Conservation (phyloP, 345 rosid genomes). For the Psidium friedrichsthalianum region DNA sequence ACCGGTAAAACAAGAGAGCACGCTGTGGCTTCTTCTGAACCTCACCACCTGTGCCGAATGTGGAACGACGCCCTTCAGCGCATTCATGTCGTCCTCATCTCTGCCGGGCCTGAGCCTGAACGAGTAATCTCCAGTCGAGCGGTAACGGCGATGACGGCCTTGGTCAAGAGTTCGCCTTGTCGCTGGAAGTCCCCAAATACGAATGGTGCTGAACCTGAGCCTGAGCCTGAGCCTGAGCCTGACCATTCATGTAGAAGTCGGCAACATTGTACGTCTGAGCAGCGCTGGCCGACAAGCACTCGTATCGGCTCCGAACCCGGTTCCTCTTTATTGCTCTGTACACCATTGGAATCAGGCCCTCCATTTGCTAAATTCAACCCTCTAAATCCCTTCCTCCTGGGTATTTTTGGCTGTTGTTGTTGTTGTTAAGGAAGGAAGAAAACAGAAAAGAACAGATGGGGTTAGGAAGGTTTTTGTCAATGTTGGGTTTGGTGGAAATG, state of each 20-base stretch:
- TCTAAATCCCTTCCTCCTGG: not conserved
- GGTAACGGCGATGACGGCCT: constrained; percentile 24
- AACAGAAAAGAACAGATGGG: not conserved
- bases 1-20: constrained; percentile 49
- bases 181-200: not conserved
- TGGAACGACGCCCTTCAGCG: not conserved
- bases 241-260: constrained; percentile 8
- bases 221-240: not conserved
- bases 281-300: constrained; percentile 50
- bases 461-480: not conserved
- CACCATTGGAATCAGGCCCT: constrained; percentile 70
- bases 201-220: not conserved
- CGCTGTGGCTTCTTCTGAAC: constrained; percentile 43
- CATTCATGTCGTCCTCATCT: not conserved
- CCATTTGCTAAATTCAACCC: constrained; percentile 24
- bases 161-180: not conserved
- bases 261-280: constrained; percentile 24
- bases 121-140: constrained; percentile 39
- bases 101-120: not conserved
- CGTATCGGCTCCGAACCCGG: constrained; percentile 46
- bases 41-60: constrained; percentile 27
- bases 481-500: not conserved
- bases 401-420: too few relatives aligned
- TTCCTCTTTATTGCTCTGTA: constrained; percentile 59
- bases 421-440: not conserved